Base-by-base conservation (phyloP, 805 yeast species). In the Hanseniaspora vineae region DNA sequence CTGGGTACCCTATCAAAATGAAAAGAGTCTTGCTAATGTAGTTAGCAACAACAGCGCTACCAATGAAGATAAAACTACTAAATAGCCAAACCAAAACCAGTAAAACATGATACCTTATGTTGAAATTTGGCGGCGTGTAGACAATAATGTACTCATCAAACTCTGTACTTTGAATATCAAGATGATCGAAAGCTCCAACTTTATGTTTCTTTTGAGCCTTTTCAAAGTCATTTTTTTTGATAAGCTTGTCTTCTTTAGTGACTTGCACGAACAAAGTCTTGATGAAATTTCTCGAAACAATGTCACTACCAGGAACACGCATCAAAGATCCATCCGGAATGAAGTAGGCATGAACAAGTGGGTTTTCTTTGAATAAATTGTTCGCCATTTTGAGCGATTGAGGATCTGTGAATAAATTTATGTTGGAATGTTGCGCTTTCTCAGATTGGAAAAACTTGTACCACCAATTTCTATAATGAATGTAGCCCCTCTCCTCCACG, bases 291-390 rank as follows among this genome's bases (percentile, higher is more conserved):
- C 87, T 68, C 0, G 90, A 77, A 18, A 82, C 79, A 14, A 80
- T 80, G 59, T 89, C 97, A 53, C 76, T 76, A 50, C 78, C 81
- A 0, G 98, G 98, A 1, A 88, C 98, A 49, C 97, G 76, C 33
- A 89, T 77, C 56, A 76, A 82, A 44, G 70, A 68, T 3, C 98
- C 98, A 61, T 85, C 82, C 0, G 89, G 89, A 8, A 85, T 78
- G 58, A 83, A 83, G 44, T 76, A 78, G 0, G 83, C 78, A 35
- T 66, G 66, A 0, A 70, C 61, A 1, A 58, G 53, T 0, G 71
- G 65, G 48, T 75, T 62, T 3, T 65, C 65, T 11, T 61, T 57
- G 54, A 80, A 80, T 2, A 69, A 62, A 11, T 58, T 59, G 2
- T 50, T 46, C 0, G 83, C 80, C 44, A 73, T 76, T 2, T 55